Base-by-base conservation (phyloP, 2,329 filamentous ascomycete genomes). In the Aspergillus fijiensis region DNA sequence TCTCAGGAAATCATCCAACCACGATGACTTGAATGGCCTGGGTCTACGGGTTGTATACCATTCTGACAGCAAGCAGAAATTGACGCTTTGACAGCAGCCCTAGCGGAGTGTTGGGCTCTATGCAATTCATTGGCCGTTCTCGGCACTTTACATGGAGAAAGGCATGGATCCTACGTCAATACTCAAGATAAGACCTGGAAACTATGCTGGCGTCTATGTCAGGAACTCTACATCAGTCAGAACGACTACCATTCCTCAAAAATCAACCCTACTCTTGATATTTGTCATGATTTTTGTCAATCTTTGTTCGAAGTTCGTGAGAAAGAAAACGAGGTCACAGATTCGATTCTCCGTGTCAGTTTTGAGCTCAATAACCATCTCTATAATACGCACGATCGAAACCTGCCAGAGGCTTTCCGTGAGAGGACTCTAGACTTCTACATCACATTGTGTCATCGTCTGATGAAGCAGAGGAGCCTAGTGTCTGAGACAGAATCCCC, bases 341-440 rank as follows among this genome's bases (percentile, higher is more conserved):
- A 98, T 74, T 96, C 93, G 0, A 89, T 97, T 14, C 78, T 98
- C 51, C 84, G 94, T 51, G 93, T 97, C 65, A 96, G 91, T 77
- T 96, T 96, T 72, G 94, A 97, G 77, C 82, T 97, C 25, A 96
- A 96, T 77, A 97, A 96, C 69, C 93, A 98, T 74, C 82, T 98
- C 2, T 97, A 94, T 78, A 96, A 94, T 71, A 93, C 92, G 1
- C 92, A 96, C 70, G 92, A 96, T 72, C 86, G 89, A 33, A 88
- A 85, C 57, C 80, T 97, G 4, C 94, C 93, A 0, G 91, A 96
- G 69, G 87, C 89, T 0, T 97, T 98, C 72, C 86, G 89, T 55
- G 93, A 97, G 75, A 84, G 93, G 60, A 97, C 94, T 0, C 76
- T 98, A 59, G 94, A 97, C 70, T 97, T 97, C 69, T 97, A 97